Conservation (phyloP, 2,329 filamentous ascomycete genomes). For the Fusarium chuoi region DNA sequence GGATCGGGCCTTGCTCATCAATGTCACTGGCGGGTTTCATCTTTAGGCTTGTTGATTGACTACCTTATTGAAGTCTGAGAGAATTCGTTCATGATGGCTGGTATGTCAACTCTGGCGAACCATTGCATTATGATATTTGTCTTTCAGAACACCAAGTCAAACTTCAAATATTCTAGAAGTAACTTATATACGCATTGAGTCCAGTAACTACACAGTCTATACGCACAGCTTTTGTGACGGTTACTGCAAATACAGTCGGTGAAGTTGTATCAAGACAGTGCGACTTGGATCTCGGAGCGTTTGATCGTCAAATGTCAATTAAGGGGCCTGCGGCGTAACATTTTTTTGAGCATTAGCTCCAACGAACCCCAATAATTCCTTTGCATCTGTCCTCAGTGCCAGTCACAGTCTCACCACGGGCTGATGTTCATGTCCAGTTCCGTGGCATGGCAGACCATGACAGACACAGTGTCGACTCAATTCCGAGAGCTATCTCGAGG, state of each 20-base stretch:
- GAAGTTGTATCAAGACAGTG: conserved; percentile 26
- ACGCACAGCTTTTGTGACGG: neutral
- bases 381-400: neutral
- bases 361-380: neutral
- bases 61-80: neutral
- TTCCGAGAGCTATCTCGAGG: conserved; percentile 11
- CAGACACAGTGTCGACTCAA: conserved; percentile 36
- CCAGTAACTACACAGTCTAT: neutral
- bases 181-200: neutral
- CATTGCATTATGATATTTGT: neutral
- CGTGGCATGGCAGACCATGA: conserved; percentile 5
- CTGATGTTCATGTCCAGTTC: neutral
- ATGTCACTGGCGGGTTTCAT: conserved; percentile 14
- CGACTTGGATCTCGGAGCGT: conserved; percentile 25
- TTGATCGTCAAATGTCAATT: conserved; percentile 37
- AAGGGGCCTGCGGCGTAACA: conserved; percentile 28
- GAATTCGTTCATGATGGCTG: neutral
- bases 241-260: neutral
- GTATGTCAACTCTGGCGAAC: neutral
- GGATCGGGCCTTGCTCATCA: conserved; percentile 18
- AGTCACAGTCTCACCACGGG: conserved; percentile 7
- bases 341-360: conserved; percentile 10
- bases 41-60: neutral
- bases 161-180: neutral
- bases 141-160: neutral